Evolutionary conservation across 108 stramenopile genomes (phyloP).

Genomic region (Skeletonema marinoi): DNA sequence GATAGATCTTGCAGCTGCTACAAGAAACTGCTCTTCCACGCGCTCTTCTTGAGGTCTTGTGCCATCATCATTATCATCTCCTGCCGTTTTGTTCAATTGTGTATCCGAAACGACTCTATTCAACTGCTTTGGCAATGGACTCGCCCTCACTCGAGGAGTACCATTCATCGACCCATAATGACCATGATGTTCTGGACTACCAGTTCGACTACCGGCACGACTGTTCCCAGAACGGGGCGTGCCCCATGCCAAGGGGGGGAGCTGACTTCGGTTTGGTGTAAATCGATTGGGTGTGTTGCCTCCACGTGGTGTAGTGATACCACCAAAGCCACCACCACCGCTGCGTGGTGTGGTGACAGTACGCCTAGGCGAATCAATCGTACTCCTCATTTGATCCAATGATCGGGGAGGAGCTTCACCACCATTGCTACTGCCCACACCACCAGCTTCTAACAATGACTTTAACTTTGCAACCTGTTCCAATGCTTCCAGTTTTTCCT

Average conservation of each 20-base stretch:
- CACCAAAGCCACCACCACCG: not conserved
- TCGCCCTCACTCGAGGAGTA: slow-evolving; percentile 15
- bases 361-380: not conserved
- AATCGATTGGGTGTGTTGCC: not conserved
- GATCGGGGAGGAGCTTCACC: not conserved
- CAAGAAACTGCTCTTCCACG: slow-evolving; percentile 28
- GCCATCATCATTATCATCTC: not conserved
- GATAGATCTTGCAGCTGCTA: slow-evolving; percentile 48
- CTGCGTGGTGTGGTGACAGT: not conserved
- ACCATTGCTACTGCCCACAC: not conserved
- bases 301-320: not conserved
- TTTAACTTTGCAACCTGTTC: slow-evolving; percentile 18
- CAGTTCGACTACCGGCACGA: slow-evolving; percentile 1
- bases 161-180: not conserved
- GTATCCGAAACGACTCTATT: slow-evolving; percentile 1
- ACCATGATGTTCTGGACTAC: not conserved
- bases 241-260: not conserved
- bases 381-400: not conserved
- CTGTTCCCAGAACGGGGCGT: not conserved
- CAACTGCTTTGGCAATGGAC: slow-evolving; percentile 46
- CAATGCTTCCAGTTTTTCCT: slow-evolving; percentile 23
- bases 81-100: not conserved
- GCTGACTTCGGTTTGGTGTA: not conserved
- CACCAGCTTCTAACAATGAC: not conserved
- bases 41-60: slow-evolving; percentile 2